Evolutionary conservation across 2,329 filamentous ascomycete genomes (phyloP).

Genomic region (Arthrinium puccinioides): DNA sequence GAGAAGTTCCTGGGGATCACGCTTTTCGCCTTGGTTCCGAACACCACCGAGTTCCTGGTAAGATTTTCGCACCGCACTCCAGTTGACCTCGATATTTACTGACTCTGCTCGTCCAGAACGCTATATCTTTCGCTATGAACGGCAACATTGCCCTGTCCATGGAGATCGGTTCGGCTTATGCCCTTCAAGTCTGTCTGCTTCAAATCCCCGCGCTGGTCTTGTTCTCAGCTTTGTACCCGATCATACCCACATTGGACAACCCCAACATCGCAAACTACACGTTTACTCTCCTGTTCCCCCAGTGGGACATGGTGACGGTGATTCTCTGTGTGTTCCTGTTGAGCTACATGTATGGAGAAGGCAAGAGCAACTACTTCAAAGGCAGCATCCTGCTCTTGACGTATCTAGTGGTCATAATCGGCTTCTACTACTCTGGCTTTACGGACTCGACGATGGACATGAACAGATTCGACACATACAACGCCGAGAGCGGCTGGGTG

Average conservation of each 20-base stretch:
- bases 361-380: conserved; percentile 99
- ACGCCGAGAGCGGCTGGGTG: conserved; percentile 39
- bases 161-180: conserved; percentile 98
- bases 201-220: conserved; percentile 90
- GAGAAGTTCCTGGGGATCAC: conserved; percentile 98
- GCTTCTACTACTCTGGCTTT: conserved; percentile 77
- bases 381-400: conserved; percentile 89
- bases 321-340: conserved; percentile 94
- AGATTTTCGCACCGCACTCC: conserved; percentile 22
- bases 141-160: conserved; percentile 97
- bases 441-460: conserved; percentile 32
- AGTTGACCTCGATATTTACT: background rate
- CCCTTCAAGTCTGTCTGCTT: conserved; percentile 88
- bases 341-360: conserved; percentile 96
- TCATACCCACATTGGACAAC: conserved; percentile 26
- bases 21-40: conserved; percentile 91
- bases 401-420: conserved; percentile 85
- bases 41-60: conserved; percentile 95
- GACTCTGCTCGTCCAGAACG: conserved; percentile 53
- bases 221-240: conserved; percentile 72
- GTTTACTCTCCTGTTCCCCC: conserved; percentile 88
- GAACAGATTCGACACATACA: conserved; percentile 48
- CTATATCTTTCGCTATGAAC: conserved; percentile 99
- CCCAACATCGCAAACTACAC: conserved; percentile 50
- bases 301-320: conserved; percentile 98